phyloP scores from a whole-genome alignment of 2,329 filamentous ascomycete species.

The Aspergillus eucalypticola region DNA sequence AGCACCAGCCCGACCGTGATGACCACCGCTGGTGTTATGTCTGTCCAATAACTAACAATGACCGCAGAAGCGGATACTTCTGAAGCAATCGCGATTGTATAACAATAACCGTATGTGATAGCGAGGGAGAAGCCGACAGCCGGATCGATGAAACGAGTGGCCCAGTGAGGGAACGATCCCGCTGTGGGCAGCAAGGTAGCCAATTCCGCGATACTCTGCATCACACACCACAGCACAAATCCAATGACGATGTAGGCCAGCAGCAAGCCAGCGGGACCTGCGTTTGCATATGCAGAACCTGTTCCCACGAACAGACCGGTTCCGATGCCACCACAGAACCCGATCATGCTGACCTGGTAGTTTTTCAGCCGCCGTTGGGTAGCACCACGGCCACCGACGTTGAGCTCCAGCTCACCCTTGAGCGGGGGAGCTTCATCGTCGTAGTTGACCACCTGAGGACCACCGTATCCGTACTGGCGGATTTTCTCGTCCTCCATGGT shows the following conservation, averaged over 20 bases:
- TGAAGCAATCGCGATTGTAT: constrained; percentile 73
- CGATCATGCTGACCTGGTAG: constrained; percentile 37
- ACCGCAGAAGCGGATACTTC: constrained; percentile 83
- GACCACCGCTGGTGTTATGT: constrained; percentile 69
- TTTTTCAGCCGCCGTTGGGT: constrained; percentile 37
- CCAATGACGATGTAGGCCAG: constrained; percentile 64
- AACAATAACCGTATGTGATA: constrained; percentile 73
- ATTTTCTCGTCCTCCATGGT: constrained; percentile 7
- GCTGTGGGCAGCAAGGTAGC: constrained; percentile 88
- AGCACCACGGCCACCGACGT: constrained; percentile 35
- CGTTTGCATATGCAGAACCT: constrained; percentile 66
- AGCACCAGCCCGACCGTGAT: constrained; percentile 50
- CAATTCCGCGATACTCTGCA: constrained; percentile 86
- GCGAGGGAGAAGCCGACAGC: constrained; percentile 90
- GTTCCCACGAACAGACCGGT: constrained; percentile 84
- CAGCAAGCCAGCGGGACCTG: constrained; percentile 73
- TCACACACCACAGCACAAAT: constrained; percentile 82
- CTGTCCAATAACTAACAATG: constrained; percentile 77
- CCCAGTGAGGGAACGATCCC: constrained; percentile 87
- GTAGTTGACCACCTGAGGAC: constrained; percentile 5
- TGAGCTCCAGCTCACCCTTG: constrained; percentile 33
- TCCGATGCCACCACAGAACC: constrained; percentile 49
- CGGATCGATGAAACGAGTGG: constrained; percentile 85
- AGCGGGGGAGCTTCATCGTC: constrained; percentile 10
- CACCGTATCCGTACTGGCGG: constrained; percentile 1